These are phyloP conservation scores for Penicillium psychrosexuale DNA, from an alignment of 2,329 filamentous ascomycete genomes.

Conservation along the genomic window DNA sequence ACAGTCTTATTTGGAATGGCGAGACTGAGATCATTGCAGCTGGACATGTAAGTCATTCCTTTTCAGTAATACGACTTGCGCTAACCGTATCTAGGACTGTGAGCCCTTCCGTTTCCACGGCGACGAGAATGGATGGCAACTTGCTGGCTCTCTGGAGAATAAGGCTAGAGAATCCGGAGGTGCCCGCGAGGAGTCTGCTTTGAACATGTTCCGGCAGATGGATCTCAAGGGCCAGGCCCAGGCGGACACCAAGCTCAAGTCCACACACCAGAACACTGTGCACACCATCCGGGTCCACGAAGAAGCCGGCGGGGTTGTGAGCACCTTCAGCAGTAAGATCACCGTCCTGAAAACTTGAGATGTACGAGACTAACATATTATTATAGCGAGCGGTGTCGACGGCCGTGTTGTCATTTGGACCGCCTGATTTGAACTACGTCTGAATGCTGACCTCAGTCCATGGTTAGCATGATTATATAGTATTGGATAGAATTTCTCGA, in stretches of 20 bases:
- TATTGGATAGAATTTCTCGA: background rate
- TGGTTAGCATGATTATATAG: background rate
- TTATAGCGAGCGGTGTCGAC: constrained; percentile 73
- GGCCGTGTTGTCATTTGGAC: constrained; percentile 78
- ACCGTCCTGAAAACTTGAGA: background rate
- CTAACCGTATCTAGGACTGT: constrained; percentile 50
- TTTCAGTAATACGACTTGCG: background rate
- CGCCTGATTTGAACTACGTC: constrained; percentile 40
- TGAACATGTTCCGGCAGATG: constrained; percentile 99
- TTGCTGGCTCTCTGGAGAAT: constrained; percentile 75
- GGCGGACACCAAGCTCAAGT: constrained; percentile 92
- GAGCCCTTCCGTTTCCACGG: constrained; percentile 90
- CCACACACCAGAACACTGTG: constrained; percentile 95
- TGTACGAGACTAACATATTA: constrained; percentile 18
- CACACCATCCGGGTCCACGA: constrained; percentile 77
- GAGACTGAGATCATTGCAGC: constrained; percentile 94
- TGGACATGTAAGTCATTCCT: constrained; percentile 63
- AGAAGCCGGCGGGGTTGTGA: constrained; percentile 60
- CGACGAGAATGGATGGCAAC: constrained; percentile 73
- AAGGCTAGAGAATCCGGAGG: constrained; percentile 61
- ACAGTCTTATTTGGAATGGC: constrained; percentile 85
- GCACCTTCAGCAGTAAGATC: constrained; percentile 79
- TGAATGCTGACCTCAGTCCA: background rate
- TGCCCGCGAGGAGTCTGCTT: constrained; percentile 78
- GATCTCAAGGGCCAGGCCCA: constrained; percentile 90